These are phyloP conservation scores for Fusarium neocosmosporiellum DNA, from an alignment of 2,329 filamentous ascomycete genomes.

Conservation along the genomic window DNA sequence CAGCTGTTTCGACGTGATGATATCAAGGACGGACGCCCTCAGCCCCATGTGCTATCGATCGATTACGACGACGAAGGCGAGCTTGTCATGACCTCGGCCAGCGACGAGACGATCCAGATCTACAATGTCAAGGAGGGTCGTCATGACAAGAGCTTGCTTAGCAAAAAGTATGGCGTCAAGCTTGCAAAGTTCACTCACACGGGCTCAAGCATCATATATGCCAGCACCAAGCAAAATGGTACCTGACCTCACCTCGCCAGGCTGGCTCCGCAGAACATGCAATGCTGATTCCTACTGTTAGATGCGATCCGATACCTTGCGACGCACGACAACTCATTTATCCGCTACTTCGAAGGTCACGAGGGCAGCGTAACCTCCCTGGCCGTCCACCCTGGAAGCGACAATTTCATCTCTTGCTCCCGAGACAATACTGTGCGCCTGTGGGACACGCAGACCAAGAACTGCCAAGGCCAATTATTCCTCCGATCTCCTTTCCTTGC, in stretches of 20 bases:
- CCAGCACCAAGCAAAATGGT: constrained; percentile 95
- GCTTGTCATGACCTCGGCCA: constrained; percentile 88
- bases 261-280: not conserved
- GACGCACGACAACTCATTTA: constrained; percentile 95
- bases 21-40: constrained; percentile 61
- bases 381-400: constrained; percentile 83
- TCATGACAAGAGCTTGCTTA: constrained; percentile 87
- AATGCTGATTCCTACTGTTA: constrained; percentile 44
- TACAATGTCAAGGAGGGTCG: constrained; percentile 94
- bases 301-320: constrained; percentile 88
- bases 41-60: constrained; percentile 82
- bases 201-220: constrained; percentile 90
- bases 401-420: constrained; percentile 92
- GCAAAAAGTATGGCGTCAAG: constrained; percentile 97
- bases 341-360: constrained; percentile 96
- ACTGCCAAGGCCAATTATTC: constrained; percentile 82
- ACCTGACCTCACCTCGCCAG: constrained; percentile 39
- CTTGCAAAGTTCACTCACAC: constrained; percentile 95
- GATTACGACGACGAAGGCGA: constrained; percentile 98
- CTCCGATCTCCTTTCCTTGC: constrained; percentile 84
- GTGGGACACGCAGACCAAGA: constrained; percentile 87
- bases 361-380: constrained; percentile 85
- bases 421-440: constrained; percentile 91
- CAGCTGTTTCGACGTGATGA: constrained; percentile 70
- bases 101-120: constrained; percentile 94